Evolutionary conservation across 352 stramenopile genomes (phyloP).

Genomic region (Phytopythium montanum): DNA sequence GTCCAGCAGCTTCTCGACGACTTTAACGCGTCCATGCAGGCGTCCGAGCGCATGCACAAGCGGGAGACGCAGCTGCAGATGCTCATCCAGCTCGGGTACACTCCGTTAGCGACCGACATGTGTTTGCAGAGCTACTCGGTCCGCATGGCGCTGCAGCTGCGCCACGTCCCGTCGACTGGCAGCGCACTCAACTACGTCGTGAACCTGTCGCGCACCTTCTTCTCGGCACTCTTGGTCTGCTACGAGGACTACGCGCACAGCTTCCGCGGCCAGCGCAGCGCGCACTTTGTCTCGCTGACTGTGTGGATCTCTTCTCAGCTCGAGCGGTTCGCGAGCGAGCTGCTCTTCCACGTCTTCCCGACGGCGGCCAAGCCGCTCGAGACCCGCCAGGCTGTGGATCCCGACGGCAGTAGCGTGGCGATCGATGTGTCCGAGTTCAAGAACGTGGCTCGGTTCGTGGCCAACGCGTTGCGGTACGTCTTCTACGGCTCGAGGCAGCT

Average conservation of each 20-base stretch:
- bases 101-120: slow-evolving; percentile 68
- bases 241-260: slow-evolving; percentile 80
- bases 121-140: slow-evolving; percentile 82
- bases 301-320: slow-evolving; percentile 82
- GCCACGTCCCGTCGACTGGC: slow-evolving; percentile 67
- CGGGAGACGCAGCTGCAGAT: slow-evolving; percentile 76
- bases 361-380: no score
- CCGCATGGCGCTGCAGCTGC: slow-evolving; percentile 69
- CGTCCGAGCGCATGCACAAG: slow-evolving; percentile 78
- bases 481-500: slow-evolving; percentile 81
- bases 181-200: slow-evolving; percentile 81
- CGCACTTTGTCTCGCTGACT: slow-evolving; percentile 73
- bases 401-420: slow-evolving; percentile 23
- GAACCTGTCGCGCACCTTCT: slow-evolving; percentile 79
- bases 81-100: slow-evolving; percentile 68
- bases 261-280: slow-evolving; percentile 70
- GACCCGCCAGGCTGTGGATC: neutral
- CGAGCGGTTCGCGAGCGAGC: slow-evolving; percentile 68
- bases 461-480: slow-evolving; percentile 66
- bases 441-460: slow-evolving; percentile 71
- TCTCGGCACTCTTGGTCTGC: slow-evolving; percentile 80
- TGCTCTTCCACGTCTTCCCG: slow-evolving; percentile 74
- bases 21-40: slow-evolving; percentile 75
- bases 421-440: slow-evolving; percentile 80
- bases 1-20: slow-evolving; percentile 60